Conservation (phyloP, 169 alveolate species). For the Perkinsus olseni region DNA sequence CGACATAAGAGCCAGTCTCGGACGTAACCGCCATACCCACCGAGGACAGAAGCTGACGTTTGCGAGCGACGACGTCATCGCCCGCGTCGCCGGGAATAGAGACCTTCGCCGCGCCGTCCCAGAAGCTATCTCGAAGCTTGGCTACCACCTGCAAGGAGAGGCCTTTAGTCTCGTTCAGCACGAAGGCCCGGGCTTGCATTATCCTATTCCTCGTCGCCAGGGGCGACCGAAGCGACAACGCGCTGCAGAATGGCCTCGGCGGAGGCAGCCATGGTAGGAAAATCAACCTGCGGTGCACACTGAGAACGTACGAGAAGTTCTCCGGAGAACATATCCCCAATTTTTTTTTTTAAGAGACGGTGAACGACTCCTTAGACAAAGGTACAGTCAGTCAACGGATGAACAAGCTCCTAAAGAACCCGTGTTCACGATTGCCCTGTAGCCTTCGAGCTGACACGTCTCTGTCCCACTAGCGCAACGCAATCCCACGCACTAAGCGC, state of each 20-base stretch:
- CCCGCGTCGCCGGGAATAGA: slow-evolving; percentile 46
- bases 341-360: too few relatives aligned
- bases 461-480: too few relatives aligned
- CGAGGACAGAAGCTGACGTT: too few relatives aligned
- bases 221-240: neutral
- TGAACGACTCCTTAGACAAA: too few relatives aligned
- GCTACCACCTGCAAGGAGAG: neutral
- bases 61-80: too few relatives aligned
- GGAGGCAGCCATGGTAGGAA: neutral
- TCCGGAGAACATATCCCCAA: neutral
- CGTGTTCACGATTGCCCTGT: too few relatives aligned
- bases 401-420: too few relatives aligned
- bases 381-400: too few relatives aligned
- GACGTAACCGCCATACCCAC: too few relatives aligned
- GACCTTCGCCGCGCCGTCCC: neutral
- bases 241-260: neutral
- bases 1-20: too few relatives aligned
- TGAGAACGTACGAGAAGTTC: neutral
- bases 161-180: neutral
- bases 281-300: neutral
- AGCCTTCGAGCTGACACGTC: too few relatives aligned
- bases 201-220: neutral
- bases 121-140: neutral
- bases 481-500: too few relatives aligned
- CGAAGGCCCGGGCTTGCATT: neutral